phyloP scores from a whole-genome alignment of 73 alveolate genomes.

The Diophrys appendiculata region DNA sequence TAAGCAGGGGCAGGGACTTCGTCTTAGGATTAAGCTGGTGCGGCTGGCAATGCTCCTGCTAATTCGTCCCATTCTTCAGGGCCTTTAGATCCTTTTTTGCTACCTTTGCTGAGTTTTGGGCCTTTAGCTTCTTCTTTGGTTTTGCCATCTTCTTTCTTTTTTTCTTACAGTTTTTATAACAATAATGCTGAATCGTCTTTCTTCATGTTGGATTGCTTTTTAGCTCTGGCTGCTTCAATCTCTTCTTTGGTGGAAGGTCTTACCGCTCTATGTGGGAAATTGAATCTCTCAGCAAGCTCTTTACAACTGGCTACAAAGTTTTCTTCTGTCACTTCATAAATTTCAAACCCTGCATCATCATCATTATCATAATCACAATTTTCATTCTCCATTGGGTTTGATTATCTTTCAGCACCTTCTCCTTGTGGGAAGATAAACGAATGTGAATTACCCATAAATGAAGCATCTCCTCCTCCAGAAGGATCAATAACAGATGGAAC shows the following conservation, averaged over 20 bases:
- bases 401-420: conserved; percentile 18
- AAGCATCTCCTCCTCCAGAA: conserved; percentile 45
- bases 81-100: neutral
- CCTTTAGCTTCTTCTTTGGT: conserved; percentile 27
- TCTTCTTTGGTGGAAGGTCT: conserved; percentile 69
- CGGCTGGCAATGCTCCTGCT: too few species aligned
- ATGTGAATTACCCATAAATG: conserved; percentile 60
- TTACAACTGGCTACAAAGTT: conserved; percentile 87
- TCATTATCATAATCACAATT: conserved; percentile 94
- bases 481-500: conserved; percentile 66
- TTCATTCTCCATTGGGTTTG: conserved; percentile 67
- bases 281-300: conserved; percentile 90
- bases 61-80: conserved; percentile 19
- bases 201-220: conserved; percentile 38
- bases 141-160: conserved; percentile 32
- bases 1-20: too few species aligned
- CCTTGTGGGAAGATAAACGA: conserved; percentile 27
- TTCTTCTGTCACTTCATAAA: conserved; percentile 90
- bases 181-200: conserved; percentile 70
- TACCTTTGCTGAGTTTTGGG: neutral
- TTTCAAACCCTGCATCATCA: conserved; percentile 98
- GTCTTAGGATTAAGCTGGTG: too few species aligned
- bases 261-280: conserved; percentile 94
- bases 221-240: conserved; percentile 46
- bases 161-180: conserved; percentile 48